A percentile compares a stretch with the other conserved stretches of the same genome.
These are phyloP conservation scores for Ziziphus jujuba DNA, from an alignment of 306 rosid genomes.

Conservation along the genomic window DNA sequence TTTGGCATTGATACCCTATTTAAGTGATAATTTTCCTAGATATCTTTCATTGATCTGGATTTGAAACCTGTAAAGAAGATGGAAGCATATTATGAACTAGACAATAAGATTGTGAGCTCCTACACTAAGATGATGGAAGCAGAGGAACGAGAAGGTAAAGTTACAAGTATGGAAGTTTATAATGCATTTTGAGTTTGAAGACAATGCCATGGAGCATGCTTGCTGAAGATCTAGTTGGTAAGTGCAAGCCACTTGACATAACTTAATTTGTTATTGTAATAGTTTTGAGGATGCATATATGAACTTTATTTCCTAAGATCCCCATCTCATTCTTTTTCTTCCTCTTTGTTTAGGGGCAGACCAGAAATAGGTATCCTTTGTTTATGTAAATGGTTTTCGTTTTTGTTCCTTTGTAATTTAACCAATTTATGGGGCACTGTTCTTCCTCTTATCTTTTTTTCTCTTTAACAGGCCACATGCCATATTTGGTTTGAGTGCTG, in stretches of 20 bases:
- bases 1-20: constrained; percentile 24
- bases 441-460: constrained; percentile 8
- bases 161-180: constrained; percentile 30
- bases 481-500: neutral
- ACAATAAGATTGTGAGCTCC: constrained; percentile 78
- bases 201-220: constrained; percentile 33
- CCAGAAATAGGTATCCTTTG: constrained; percentile 3
- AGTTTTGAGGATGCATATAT: constrained; percentile 7
- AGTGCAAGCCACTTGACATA: constrained; percentile 22
- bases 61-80: constrained; percentile 77
- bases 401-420: neutral
- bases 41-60: constrained; percentile 82
- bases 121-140: constrained; percentile 56
- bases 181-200: constrained; percentile 29
- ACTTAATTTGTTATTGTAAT: constrained; percentile 24
- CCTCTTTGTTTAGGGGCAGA: neutral
- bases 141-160: constrained; percentile 42
- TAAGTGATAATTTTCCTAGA: constrained; percentile 46
- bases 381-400: neutral
- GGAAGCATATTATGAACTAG: constrained; percentile 85
- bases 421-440: neutral
- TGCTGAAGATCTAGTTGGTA: constrained; percentile 18
- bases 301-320: constrained; percentile 24
- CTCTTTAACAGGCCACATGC: neutral
- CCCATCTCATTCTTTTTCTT: neutral